Percentiles rank a stretch among this genome's conserved stretches.
phyloP scores from a whole-genome alignment of 495 filamentous ascomycete species.

The Aspergillus leporis region DNA sequence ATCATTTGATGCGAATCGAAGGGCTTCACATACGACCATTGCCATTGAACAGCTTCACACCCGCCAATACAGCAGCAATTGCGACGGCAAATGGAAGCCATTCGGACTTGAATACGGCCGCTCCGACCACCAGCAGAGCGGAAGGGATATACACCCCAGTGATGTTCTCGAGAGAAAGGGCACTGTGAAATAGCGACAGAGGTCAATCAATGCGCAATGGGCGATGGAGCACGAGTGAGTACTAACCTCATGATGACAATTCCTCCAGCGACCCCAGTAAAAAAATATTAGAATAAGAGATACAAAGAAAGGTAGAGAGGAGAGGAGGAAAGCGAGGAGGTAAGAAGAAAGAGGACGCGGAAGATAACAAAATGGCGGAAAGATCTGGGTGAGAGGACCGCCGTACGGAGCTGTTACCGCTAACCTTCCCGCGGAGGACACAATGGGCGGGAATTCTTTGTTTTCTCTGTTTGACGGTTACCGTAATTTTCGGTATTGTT shows the following conservation, averaged over 20 bases:
- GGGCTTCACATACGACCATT: conserved; percentile 26
- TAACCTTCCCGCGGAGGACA: not conserved
- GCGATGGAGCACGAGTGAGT: not conserved
- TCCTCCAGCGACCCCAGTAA: conserved; percentile 8
- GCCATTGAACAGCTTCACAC: conserved; percentile 58
- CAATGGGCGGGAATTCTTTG: not conserved
- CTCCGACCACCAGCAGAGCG: conserved; percentile 74
- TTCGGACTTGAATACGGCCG: conserved; percentile 74
- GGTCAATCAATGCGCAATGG: conserved; percentile 13
- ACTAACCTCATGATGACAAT: conserved; percentile 40
- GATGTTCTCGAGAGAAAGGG: conserved; percentile 55
- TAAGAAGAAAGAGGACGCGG: conserved; percentile 7
- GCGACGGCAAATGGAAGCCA: conserved; percentile 72
- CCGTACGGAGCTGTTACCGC: not conserved
- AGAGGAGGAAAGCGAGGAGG: conserved; percentile 10
- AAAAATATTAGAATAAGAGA: conserved; percentile 2
- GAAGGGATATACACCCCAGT: conserved; percentile 83
- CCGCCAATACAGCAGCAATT: conserved; percentile 58
- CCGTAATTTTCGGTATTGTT: conserved; percentile 1
- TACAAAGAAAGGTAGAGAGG: conserved; percentile 5
- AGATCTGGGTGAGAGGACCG: conserved; percentile 6
- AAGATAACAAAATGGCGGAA: conserved; percentile 17
- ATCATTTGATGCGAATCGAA: conserved; percentile 9
- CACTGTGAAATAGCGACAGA: conserved; percentile 24
- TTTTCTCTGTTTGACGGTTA: not conserved